Conservation (phyloP, 306 rosid genomes). For the Quercus engelmannii region DNA sequence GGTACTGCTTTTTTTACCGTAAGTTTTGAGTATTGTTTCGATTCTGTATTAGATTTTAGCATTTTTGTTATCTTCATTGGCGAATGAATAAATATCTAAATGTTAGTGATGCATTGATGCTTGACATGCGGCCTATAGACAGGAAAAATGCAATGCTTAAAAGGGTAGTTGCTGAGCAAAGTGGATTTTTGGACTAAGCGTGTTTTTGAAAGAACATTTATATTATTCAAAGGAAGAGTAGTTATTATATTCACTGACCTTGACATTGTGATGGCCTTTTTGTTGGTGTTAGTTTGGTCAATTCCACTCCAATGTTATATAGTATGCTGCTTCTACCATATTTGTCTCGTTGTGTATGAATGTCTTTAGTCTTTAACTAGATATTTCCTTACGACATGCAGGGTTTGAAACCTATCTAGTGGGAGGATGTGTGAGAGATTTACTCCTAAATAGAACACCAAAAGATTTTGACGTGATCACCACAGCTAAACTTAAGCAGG, state of each 20-base stretch:
- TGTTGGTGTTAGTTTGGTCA: neutral
- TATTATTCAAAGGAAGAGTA: neutral
- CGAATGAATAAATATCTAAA: neutral
- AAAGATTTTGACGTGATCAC: slow-evolving; percentile 94
- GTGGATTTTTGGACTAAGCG: neutral
- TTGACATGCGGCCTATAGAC: neutral
- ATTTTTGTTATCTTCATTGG: neutral
- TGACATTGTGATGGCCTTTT: neutral
- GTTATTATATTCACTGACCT: neutral
- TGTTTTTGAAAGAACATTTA: neutral
- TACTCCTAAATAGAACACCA: slow-evolving; percentile 64
- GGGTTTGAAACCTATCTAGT: slow-evolving; percentile 89
- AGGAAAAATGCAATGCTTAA: neutral
- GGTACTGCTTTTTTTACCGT: neutral
- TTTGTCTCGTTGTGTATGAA: slow-evolving; percentile 1
- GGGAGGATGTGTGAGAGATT: slow-evolving; percentile 97
- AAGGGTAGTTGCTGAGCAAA: neutral
- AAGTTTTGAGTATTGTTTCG: neutral
- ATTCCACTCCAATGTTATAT: neutral
- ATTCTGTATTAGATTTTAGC: neutral
- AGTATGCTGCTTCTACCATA: neutral
- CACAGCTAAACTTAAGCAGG: slow-evolving; percentile 75
- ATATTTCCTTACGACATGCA: slow-evolving; percentile 30
- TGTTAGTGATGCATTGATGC: neutral
- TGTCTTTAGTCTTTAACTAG: slow-evolving; percentile 9